A percentile compares a stretch with the other conserved stretches of the same genome.
Evolutionary conservation across 345 rosid species (phyloP).

Genomic region (Reutealis trisperma): DNA sequence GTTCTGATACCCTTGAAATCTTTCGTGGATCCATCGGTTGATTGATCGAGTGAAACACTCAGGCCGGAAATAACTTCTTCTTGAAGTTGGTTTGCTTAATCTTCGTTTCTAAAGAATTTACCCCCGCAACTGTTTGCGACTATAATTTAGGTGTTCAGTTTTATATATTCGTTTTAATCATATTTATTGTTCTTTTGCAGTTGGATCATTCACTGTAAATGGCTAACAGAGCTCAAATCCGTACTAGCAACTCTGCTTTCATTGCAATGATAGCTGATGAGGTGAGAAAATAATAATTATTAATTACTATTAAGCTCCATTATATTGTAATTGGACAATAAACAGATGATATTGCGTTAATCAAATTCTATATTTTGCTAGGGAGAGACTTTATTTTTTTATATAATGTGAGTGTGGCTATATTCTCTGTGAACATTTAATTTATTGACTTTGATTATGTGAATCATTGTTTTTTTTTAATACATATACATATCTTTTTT

Average conservation of each 20-base stretch:
- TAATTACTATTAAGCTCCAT: background rate
- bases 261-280: slow-evolving; percentile 83
- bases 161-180: too few species aligned
- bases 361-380: background rate
- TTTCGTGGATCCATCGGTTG: too few species aligned
- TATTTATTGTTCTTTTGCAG: background rate
- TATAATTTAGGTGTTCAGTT: too few species aligned
- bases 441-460: too few species aligned
- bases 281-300: slow-evolving; percentile 32
- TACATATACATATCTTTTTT: too few species aligned
- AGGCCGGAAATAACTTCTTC: too few species aligned
- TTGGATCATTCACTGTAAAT: slow-evolving; percentile 25
- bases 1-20: too few species aligned
- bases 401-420: background rate
- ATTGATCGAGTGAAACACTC: too few species aligned
- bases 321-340: background rate
- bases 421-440: background rate
- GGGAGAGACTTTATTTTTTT: background rate
- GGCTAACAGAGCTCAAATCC: slow-evolving; percentile 68
- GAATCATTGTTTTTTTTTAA: too few species aligned
- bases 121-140: too few species aligned
- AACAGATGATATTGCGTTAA: background rate
- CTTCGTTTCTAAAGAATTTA: too few species aligned
- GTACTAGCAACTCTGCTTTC: slow-evolving; percentile 59
- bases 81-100: too few species aligned